Base-by-base conservation (phyloP, 2,329 filamentous ascomycete species). In the Diaporthe sp. region DNA sequence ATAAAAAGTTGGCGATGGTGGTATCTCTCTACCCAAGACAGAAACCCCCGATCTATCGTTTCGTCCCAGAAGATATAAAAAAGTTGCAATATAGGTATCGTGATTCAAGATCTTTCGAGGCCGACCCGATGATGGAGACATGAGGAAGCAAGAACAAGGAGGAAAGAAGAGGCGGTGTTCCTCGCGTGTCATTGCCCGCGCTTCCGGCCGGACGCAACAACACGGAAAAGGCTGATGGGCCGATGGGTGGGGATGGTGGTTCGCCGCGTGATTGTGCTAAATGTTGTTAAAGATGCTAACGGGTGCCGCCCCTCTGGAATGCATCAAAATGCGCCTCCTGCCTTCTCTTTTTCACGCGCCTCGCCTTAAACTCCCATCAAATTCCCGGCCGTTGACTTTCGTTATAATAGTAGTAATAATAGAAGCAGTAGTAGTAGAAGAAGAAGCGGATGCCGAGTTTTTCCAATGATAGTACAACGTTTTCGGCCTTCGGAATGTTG, bases 41-140 rank as follows among this genome's bases (percentile, higher is more conserved):
- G 71, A 73, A 65, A 65, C 71, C 71, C 57, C 31, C 44, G n/a
- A 53, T 73, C 70, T 57, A 61, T 62, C 55, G n/a, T 46, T 57
- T 44, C 65, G n/a, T 55, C 34, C 46, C 58, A 15, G 49, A 72
- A 61, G 17, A 46, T 37, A 39, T 37, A 55, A 39, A 25, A 44
- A 59, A n/a, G 58, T 53, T 61, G 70, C 49, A 65, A 73, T 65
- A 55, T 65, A 73, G 71, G 71, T 73, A 73, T 73, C 71, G 71
- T 73, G 51, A 57, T 65, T 69, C 58, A 65, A 65, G 34, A 65
- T 55, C 49, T 65, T 46, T 44, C 49, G n/a, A 53, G 46, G 65
- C 65, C 46, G 34, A 55, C 65, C 34, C 65, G n/a, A 31, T 55
- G 49, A 55, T n/a, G 34, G 46, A 53, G 39, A 22, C 22, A 22